Evolutionary conservation across 441 rosid genomes (phyloP), one percentile per base, ranked within the genome.

Genomic region (Corymbia citriodora): DNA sequence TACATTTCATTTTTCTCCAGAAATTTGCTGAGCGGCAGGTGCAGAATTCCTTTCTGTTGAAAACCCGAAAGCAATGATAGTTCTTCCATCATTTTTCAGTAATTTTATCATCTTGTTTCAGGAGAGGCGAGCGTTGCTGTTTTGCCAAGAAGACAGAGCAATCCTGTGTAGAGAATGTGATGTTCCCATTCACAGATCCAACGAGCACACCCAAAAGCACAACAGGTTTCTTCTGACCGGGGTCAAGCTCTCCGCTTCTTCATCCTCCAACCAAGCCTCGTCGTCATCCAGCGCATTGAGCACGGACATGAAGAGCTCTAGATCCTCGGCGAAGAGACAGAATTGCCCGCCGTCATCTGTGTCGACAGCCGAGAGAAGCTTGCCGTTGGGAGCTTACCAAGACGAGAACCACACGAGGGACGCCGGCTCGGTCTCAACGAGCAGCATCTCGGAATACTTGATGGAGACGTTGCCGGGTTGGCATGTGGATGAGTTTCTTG

Each of bases 91-190:
- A 79, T 21, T 79, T 45, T 45, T 79, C n/a, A 23, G 52, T 45
- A 40, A 45, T 79, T 40, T 79, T 79, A 12, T 23, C 45, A 10
- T 79, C 52, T 79, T 45, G 52, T 79, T 79, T 79, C 94, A 98
- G 99, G 97, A 96, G 92, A 94, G 96, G 90, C 93, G 96, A 50
- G 99, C 97, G 8, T 92, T 97, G 87, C 92, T 98, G 31, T 98
- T 98, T 90, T 98, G 99, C 91, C 96, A 93, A 93, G 97, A 97
- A 93, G 98, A 98, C 89, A 95, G 99, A 92, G 98, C 98, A 9
- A 96, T 97, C 90, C 95, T 98, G 9, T 98, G 99, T 94, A 94
- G 97, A 94, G 98, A 97, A 92, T 98, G 99, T 92, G 99, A 97
- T 93, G 31, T 96, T 86, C 94, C 96, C 15, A 96, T 97, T 89